Conservation (phyloP, 2,329 filamentous ascomycete species). For the Aspergillus neoniger region DNA sequence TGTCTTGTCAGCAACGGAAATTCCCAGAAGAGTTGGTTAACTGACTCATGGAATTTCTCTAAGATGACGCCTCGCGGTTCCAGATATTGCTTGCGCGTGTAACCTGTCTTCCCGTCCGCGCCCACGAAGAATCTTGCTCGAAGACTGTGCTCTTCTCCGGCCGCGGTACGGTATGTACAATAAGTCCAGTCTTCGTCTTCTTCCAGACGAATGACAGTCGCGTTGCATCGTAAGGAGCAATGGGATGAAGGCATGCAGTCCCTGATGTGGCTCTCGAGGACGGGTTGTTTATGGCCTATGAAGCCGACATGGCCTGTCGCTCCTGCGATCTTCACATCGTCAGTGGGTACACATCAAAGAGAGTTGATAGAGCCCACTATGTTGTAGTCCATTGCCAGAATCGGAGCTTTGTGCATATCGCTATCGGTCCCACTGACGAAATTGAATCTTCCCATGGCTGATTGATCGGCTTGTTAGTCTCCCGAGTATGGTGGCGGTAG, state of each 20-base stretch:
- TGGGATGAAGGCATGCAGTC: conserved; percentile 13
- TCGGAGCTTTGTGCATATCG: conserved; percentile 23
- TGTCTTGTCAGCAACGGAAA: conserved; percentile 11
- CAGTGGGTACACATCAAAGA: neutral
- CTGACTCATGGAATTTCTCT: conserved; percentile 30
- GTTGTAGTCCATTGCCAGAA: conserved; percentile 27
- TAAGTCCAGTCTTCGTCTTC: conserved; percentile 21
- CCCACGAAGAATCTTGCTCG: conserved; percentile 41
- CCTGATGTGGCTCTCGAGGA: conserved; percentile 30
- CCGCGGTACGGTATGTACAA: conserved; percentile 23
- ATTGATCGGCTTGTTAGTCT: neutral
- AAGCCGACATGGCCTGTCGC: conserved; percentile 33
- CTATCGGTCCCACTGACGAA: conserved; percentile 28
- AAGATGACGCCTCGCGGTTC: conserved; percentile 45
- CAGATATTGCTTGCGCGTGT: conserved; percentile 50
- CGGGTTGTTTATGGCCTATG: conserved; percentile 34
- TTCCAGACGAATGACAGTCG: conserved; percentile 17
- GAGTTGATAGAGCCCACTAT: conserved; percentile 12
- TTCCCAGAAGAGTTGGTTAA: neutral
- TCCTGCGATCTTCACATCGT: conserved; percentile 24
- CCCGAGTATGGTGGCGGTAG: neutral
- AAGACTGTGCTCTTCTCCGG: conserved; percentile 20
- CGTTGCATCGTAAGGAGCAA: conserved; percentile 21
- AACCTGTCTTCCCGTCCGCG: conserved; percentile 53
- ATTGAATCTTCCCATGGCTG: conserved; percentile 24